These are phyloP conservation scores for Saccharomycopsis fibuligera DNA, from an alignment of 805 yeast genomes.

Conservation along the genomic window DNA sequence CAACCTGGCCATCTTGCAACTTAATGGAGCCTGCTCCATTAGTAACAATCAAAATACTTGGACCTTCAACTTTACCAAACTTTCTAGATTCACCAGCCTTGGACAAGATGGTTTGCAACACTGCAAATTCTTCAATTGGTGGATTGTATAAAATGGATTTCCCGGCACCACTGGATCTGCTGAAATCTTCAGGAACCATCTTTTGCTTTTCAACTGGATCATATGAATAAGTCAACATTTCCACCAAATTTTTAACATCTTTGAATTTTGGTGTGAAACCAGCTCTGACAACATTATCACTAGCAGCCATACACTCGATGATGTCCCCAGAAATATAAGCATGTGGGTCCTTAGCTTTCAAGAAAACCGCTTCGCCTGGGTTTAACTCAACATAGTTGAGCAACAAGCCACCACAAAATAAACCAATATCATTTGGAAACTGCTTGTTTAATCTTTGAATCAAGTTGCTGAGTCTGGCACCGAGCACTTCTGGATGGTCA, in stretches of 20 bases:
- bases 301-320: constrained; percentile 99
- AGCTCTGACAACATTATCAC: constrained; percentile 96
- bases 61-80: constrained; percentile 68
- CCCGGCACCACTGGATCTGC: constrained; percentile 60
- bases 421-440: constrained; percentile 90
- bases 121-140: constrained; percentile 94
- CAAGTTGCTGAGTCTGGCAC: constrained; percentile 57
- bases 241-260: constrained; percentile 85
- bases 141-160: constrained; percentile 74
- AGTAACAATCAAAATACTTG: constrained; percentile 79
- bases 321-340: constrained; percentile 97
- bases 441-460: constrained; percentile 80
- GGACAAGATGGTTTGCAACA: constrained; percentile 68
- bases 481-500: constrained; percentile 47
- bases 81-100: constrained; percentile 42
- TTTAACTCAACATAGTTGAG: constrained; percentile 79
- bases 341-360: constrained; percentile 96
- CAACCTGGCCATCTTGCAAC: constrained; percentile 10
- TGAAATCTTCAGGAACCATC: constrained; percentile 52
- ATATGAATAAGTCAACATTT: constrained; percentile 83
- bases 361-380: constrained; percentile 93
- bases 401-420: constrained; percentile 91
- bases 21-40: constrained; percentile 60
- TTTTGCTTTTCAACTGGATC: constrained; percentile 91
- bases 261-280: constrained; percentile 99